Evolutionary conservation across 2,329 filamentous ascomycete species (phyloP).

Genomic region (Pseudogymnoascus sp.): DNA sequence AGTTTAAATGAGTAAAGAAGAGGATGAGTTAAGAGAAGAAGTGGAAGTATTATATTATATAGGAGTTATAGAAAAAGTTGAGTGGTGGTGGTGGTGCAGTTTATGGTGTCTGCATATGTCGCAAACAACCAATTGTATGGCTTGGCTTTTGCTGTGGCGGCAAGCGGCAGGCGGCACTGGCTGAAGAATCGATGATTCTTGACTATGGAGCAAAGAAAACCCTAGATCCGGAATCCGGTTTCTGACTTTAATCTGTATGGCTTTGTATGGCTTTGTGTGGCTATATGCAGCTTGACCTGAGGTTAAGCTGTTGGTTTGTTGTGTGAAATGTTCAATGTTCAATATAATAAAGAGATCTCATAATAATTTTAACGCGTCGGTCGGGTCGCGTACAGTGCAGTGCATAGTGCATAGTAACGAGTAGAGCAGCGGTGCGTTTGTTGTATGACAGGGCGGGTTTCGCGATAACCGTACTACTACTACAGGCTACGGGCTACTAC

Average conservation of each 20-base stretch:
- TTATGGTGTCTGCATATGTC: background rate
- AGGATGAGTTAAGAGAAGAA: background rate
- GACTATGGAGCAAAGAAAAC: background rate
- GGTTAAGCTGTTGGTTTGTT: background rate
- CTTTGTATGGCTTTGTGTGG: background rate
- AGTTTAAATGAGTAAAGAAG: background rate
- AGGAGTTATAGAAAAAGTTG: background rate
- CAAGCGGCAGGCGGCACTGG: background rate
- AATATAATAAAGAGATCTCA: background rate
- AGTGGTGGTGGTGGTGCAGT: background rate
- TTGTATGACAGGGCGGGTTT: background rate
- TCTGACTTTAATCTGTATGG: background rate
- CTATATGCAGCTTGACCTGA: background rate
- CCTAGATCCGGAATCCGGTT: background rate
- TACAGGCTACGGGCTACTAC: background rate
- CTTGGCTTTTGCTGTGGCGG: background rate
- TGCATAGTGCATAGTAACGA: background rate
- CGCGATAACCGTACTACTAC: slow-evolving; percentile 5
- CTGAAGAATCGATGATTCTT: background rate
- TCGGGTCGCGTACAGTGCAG: background rate
- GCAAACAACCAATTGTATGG: background rate
- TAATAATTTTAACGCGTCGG: background rate
- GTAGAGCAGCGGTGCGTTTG: background rate
- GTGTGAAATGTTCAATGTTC: background rate
- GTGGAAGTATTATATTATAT: background rate